Evolutionary conservation across 2,329 filamentous ascomycete species (phyloP).

Genomic region (Ramularia endophylla): DNA sequence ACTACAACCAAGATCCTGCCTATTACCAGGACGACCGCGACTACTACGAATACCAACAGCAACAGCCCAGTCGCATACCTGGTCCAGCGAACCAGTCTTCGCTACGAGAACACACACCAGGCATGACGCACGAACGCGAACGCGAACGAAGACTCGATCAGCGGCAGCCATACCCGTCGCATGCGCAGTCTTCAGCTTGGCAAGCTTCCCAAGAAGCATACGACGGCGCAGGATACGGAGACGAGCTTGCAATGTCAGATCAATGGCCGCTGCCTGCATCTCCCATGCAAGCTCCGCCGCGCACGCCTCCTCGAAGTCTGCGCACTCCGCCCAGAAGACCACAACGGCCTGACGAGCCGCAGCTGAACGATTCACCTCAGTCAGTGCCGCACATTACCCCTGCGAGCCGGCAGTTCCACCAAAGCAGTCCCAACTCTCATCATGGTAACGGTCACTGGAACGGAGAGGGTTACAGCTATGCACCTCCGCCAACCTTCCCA

Average conservation of each 20-base stretch:
- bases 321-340: conserved; percentile 24
- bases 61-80: not conserved
- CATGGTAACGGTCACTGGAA: conserved; percentile 28
- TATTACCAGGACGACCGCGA: conserved; percentile 52
- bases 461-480: conserved; percentile 24
- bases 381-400: conserved; percentile 13
- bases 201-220: conserved; percentile 9
- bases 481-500: conserved; percentile 16
- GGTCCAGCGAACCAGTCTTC: no score
- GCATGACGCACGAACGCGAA: no score
- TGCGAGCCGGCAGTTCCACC: conserved; percentile 14
- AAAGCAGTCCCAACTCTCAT: conserved; percentile 15
- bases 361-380: conserved; percentile 10
- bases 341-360: conserved; percentile 22
- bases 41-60: not conserved
- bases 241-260: no score
- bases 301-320: conserved; percentile 8
- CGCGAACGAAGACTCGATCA: no score
- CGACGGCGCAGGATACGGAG: no score
- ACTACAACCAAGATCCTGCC: conserved; percentile 61
- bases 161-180: no score
- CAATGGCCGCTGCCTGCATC: conserved; percentile 24
- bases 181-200: not conserved
- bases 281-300: conserved; percentile 6
- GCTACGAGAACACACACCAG: no score